Percentiles rank a stretch among this genome's conserved stretches.
These are phyloP conservation scores for Linum usitatissimum DNA, from an alignment of 345 rosid genomes.

Conservation along the genomic window DNA sequence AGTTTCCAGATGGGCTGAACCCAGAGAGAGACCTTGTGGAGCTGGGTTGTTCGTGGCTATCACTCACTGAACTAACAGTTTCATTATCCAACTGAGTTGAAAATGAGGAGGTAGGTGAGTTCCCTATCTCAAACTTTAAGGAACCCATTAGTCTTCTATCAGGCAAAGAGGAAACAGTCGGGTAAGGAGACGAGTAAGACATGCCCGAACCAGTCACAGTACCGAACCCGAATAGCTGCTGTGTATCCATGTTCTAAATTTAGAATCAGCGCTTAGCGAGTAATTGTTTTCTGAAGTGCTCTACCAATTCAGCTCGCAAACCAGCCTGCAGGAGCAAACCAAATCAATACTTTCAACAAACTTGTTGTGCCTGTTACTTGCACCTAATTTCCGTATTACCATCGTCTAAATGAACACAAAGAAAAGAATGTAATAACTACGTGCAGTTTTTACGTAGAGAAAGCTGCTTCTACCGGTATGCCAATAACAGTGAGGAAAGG, in stretches of 20 bases:
- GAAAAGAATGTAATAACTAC: too few species aligned
- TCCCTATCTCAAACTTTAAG: slow-evolving; percentile 25
- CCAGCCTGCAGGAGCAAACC: not conserved
- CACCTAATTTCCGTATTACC: too few species aligned
- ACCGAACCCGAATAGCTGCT: slow-evolving; percentile 21
- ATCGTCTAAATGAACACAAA: too few species aligned
- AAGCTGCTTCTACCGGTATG: too few species aligned
- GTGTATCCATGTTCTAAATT: slow-evolving; percentile 35
- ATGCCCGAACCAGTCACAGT: slow-evolving; percentile 33
- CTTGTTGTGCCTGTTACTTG: too few species aligned
- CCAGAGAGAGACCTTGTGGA: slow-evolving; percentile 36
- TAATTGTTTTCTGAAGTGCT: not conserved
- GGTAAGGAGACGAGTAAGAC: slow-evolving; percentile 30
- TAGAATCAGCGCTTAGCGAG: slow-evolving; percentile 19
- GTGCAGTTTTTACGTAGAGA: too few species aligned
- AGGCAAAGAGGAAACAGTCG: slow-evolving; percentile 27
- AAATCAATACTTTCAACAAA: not conserved
- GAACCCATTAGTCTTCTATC: slow-evolving; percentile 25
- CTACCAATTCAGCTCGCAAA: not conserved
- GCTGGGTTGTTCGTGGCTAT: slow-evolving; percentile 40
- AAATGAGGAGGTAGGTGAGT: slow-evolving; percentile 40
- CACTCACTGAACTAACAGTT: slow-evolving; percentile 30
- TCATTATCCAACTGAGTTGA: slow-evolving; percentile 31
- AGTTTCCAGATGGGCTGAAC: slow-evolving; percentile 37
- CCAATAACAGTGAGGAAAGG: too few species aligned